phyloP scores from a whole-genome alignment of 2,329 filamentous ascomycete species.

The Pseudogymnoascus sp. region DNA sequence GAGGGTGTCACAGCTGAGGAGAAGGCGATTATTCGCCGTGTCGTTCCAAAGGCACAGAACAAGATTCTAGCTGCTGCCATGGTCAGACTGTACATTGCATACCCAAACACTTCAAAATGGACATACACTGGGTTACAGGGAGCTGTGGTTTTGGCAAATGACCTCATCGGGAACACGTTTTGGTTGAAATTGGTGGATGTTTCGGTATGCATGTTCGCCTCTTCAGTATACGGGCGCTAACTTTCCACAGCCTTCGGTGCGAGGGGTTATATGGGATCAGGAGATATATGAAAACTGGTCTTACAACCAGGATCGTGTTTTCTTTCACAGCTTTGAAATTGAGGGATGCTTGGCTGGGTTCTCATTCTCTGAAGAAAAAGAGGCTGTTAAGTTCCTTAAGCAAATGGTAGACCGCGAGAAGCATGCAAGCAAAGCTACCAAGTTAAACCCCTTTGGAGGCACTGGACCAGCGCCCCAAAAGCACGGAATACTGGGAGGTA shows the following conservation, averaged over 20 bases:
- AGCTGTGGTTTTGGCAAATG: conserved; percentile 83
- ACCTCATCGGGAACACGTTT: conserved; percentile 88
- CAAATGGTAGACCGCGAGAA: conserved; percentile 96
- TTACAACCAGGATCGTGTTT: conserved; percentile 95
- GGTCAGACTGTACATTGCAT: conserved; percentile 85
- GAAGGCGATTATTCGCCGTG: conserved; percentile 92
- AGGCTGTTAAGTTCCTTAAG: conserved; percentile 93
- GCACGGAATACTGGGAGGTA: conserved; percentile 47
- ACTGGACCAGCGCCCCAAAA: conserved; percentile 31
- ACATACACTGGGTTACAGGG: conserved; percentile 90
- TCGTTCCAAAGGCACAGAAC: conserved; percentile 87
- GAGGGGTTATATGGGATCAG: conserved; percentile 92
- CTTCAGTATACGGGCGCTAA: conserved; percentile 14
- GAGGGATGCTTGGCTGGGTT: conserved; percentile 85
- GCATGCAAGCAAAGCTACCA: conserved; percentile 84
- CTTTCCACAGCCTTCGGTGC: conserved; percentile 53
- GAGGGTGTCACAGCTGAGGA: conserved; percentile 76
- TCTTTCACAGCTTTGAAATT: conserved; percentile 96
- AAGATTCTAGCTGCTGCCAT: conserved; percentile 96
- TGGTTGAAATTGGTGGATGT: conserved; percentile 98
- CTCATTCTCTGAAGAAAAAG: conserved; percentile 94
- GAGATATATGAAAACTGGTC: conserved; percentile 92
- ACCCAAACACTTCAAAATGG: conserved; percentile 81
- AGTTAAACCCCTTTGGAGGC: conserved; percentile 63
- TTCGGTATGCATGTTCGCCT: conserved; percentile 54